Evolutionary conservation across 257 asterid species (phyloP).

Genomic region (Fraxinus quadrangulata): DNA sequence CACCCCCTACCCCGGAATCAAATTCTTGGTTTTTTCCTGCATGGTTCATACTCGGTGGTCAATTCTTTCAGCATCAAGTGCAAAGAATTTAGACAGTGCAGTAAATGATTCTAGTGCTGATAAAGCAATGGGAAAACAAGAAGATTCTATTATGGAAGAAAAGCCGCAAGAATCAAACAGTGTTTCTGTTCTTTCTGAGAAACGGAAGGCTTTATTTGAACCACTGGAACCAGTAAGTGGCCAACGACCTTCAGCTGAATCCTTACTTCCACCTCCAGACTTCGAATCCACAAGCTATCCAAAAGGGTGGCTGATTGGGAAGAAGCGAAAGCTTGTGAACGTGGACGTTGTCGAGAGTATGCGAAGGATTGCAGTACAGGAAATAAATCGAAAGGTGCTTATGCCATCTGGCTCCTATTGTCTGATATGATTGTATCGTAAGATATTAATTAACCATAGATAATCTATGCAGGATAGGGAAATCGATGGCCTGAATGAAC

Average conservation of each 20-base stretch:
- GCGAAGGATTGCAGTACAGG: constrained; percentile 93
- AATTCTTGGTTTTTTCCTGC: neutral
- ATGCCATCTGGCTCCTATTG: neutral
- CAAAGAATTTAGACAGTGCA: constrained; percentile 40
- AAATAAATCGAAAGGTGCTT: constrained; percentile 88
- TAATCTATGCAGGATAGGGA: constrained; percentile 76
- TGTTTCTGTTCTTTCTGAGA: constrained; percentile 62
- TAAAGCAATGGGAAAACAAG: constrained; percentile 28
- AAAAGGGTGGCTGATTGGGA: constrained; percentile 91
- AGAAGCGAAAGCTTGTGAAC: constrained; percentile 91
- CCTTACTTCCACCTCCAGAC: constrained; percentile 91
- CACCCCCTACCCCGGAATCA: neutral
- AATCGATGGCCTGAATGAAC: constrained; percentile 90
- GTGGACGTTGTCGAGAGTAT: constrained; percentile 97
- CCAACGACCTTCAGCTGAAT: constrained; percentile 65
- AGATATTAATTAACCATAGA: neutral
- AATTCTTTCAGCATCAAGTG: constrained; percentile 32
- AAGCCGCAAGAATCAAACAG: constrained; percentile 47
- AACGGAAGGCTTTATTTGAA: constrained; percentile 82
- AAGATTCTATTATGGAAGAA: constrained; percentile 33
- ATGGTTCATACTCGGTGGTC: constrained; percentile 13
- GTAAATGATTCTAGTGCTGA: constrained; percentile 26
- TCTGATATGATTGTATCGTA: neutral
- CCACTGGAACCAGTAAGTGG: constrained; percentile 68
- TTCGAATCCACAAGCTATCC: constrained; percentile 83